These are phyloP conservation scores for Yarrowia porcina DNA, from an alignment of 805 yeast species.

Conservation along the genomic window DNA sequence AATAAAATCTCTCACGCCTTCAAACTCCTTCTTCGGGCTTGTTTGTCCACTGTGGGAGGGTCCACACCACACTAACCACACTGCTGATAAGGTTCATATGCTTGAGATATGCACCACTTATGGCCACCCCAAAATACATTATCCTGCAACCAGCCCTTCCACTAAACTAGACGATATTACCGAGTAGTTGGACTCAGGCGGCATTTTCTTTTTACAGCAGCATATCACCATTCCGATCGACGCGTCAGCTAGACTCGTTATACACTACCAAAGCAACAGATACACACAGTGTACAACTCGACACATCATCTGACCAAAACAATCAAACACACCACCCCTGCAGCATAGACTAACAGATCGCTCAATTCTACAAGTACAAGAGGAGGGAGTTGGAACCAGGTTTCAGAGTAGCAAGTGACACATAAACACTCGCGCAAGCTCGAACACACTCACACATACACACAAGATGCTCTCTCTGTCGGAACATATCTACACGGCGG, in stretches of 20 bases:
- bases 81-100: neutral
- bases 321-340: neutral
- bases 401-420: neutral
- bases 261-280: too few species aligned
- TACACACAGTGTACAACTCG: neutral
- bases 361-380: neutral
- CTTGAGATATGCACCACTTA: conserved; percentile 9
- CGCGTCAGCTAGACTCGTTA: too few species aligned
- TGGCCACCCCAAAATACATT: conserved; percentile 12
- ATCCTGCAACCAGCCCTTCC: conserved; percentile 6
- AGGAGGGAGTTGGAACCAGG: neutral
- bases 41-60: neutral
- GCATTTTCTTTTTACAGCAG: neutral
- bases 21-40: neutral
- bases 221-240: neutral
- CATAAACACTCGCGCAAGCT: neutral
- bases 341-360: conserved; percentile 5
- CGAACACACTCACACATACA: neutral
- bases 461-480: neutral
- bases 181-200: neutral
- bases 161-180: conserved; percentile 7
- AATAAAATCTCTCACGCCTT: neutral
- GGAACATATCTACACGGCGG: neutral
- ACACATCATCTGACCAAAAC: neutral
- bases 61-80: neutral